Evolutionary conservation across 305 asterid species (phyloP).

Genomic region (Solanum hybrid): DNA sequence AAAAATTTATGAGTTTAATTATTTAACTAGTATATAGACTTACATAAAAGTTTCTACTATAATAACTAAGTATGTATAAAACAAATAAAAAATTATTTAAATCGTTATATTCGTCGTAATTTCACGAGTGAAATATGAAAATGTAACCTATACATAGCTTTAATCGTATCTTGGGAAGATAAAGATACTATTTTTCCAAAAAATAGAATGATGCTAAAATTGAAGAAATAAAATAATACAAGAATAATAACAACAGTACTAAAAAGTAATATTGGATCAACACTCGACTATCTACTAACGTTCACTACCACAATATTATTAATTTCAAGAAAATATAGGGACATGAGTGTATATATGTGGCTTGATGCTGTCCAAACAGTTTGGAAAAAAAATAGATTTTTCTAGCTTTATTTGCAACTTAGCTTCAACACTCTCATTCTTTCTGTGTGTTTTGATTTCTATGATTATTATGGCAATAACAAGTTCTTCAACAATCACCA

Average conservation of each 20-base stretch:
- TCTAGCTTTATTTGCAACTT: background rate
- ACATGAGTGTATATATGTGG: constrained; percentile 1
- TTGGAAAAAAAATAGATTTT: no score
- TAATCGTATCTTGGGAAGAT: background rate
- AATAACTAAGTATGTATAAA: background rate
- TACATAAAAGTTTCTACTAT: background rate
- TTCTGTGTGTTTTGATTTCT: background rate
- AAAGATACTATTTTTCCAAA: no score
- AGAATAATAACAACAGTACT: background rate
- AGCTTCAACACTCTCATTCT: background rate
- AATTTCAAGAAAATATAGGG: constrained; percentile 1
- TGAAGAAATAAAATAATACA: no score
- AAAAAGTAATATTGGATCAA: background rate
- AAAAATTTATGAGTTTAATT: background rate
- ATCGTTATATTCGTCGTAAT: background rate
- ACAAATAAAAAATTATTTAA: background rate
- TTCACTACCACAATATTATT: fast-evolving
- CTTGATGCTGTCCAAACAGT: constrained; percentile 3
- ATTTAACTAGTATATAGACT: background rate
- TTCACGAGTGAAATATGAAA: no score
- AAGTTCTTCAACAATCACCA: constrained; percentile 17
- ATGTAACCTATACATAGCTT: background rate
- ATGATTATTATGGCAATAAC: constrained; percentile 38
- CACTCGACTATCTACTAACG: background rate
- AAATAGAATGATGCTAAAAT: background rate